Evolutionary conservation across 352 stramenopile genomes (phyloP).

Genomic region (Achlya hypogyna): DNA sequence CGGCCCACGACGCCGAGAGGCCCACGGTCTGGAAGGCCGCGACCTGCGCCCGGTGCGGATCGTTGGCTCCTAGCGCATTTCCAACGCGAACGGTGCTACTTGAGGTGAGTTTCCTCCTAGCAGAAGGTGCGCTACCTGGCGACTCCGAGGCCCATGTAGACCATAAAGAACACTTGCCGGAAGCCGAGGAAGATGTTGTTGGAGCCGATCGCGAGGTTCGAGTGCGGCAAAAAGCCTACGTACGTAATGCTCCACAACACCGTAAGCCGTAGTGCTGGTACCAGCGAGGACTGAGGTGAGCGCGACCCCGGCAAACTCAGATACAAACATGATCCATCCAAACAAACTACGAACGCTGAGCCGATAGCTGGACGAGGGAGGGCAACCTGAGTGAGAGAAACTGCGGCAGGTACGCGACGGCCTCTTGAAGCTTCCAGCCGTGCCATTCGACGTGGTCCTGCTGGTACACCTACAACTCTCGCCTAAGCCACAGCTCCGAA

Average conservation of each 20-base stretch:
- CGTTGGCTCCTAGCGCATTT: constrained; percentile 76
- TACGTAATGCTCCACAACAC: not conserved
- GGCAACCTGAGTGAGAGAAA: constrained; percentile 33
- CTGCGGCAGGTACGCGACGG: constrained; percentile 47
- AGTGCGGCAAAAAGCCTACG: constrained; percentile 43
- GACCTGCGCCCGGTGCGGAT: constrained; percentile 56
- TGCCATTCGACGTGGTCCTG: constrained; percentile 33
- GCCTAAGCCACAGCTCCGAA: no score
- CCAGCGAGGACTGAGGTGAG: constrained; percentile 48
- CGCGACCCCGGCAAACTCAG: constrained; percentile 76
- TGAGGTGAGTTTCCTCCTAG: not conserved
- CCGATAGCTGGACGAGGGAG: not conserved
- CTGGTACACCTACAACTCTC: constrained; percentile 50
- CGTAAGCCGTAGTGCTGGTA: not conserved
- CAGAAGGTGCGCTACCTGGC: constrained; percentile 21
- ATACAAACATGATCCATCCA: constrained; percentile 60
- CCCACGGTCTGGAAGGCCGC: constrained; percentile 51
- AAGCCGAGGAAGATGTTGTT: constrained; percentile 75
- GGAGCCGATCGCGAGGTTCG: constrained; percentile 70
- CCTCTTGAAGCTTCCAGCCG: constrained; percentile 54
- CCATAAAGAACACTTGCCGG: constrained; percentile 50
- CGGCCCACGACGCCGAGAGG: constrained; percentile 32
- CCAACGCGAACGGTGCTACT: constrained; percentile 63
- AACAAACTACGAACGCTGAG: constrained; percentile 58
- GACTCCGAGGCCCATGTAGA: constrained; percentile 53